Conservation (phyloP, 345 rosid genomes). For the Gossypium mustelinum region DNA sequence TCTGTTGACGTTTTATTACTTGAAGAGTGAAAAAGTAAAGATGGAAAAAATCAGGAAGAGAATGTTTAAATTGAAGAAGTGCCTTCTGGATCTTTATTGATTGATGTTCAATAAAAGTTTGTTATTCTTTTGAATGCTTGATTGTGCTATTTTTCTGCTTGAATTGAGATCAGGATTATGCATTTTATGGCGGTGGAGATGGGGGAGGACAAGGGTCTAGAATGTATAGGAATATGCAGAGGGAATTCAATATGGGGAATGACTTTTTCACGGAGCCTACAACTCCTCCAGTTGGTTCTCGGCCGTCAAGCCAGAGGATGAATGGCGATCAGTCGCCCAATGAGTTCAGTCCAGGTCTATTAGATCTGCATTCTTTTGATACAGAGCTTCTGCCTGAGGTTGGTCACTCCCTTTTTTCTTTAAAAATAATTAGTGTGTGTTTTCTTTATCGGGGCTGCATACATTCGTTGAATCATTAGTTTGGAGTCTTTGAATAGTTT, state of each 20-base stretch:
- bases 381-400: slow-evolving; percentile 98
- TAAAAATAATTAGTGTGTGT: background rate
- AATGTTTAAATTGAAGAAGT: background rate
- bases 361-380: slow-evolving; percentile 95
- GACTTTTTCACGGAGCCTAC: slow-evolving; percentile 70
- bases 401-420: slow-evolving; percentile 6
- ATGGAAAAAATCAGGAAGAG: background rate
- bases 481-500: background rate
- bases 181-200: slow-evolving; percentile 55
- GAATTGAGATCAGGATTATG: slow-evolving; percentile 58
- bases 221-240: slow-evolving; percentile 57
- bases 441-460: background rate
- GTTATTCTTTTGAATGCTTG: slow-evolving; percentile 11
- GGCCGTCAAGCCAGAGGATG: slow-evolving; percentile 55
- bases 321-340: slow-evolving; percentile 58
- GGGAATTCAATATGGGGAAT: slow-evolving; percentile 58
- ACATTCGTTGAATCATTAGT: background rate
- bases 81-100: background rate
- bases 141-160: slow-evolving; percentile 9
- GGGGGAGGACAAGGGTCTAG: slow-evolving; percentile 64
- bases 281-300: slow-evolving; percentile 68
- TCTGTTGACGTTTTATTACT: background rate
- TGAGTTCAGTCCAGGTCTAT: slow-evolving; percentile 93
- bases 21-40: background rate
- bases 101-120: background rate